phyloP scores from a whole-genome alignment of 768 basidiomycete species.

The Gloeophyllum trabeum region DNA sequence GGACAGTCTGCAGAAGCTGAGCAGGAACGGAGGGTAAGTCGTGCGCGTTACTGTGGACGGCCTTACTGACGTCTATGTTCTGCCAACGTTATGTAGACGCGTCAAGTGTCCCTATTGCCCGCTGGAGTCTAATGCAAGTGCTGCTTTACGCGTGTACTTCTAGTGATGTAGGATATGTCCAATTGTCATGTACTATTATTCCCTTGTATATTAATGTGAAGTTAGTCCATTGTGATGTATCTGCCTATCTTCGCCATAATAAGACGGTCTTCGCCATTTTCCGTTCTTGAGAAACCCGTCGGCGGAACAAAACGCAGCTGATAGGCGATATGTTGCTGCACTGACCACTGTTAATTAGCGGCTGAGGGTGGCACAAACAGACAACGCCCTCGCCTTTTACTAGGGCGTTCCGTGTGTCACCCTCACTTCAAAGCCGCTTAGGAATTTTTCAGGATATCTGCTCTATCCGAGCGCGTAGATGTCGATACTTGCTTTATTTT shows the following conservation, averaged over 20 bases:
- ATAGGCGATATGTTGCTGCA: background rate
- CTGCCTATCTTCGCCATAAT: background rate
- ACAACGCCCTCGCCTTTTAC: slow-evolving; percentile 64
- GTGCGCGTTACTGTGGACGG: too few relatives aligned
- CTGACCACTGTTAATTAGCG: slow-evolving; percentile 15
- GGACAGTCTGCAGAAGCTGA: slow-evolving; percentile 83
- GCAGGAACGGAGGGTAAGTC: slow-evolving; percentile 76
- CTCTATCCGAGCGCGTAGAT: background rate
- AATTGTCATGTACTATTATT: background rate
- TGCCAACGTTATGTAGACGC: slow-evolving; percentile 44
- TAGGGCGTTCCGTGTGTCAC: slow-evolving; percentile 54
- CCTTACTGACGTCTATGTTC: too few relatives aligned
- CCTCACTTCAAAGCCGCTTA: slow-evolving; percentile 35
- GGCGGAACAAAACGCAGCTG: background rate
- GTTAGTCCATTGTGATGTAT: too few relatives aligned
- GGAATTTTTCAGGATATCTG: slow-evolving; percentile 41
- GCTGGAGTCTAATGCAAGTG: slow-evolving; percentile 48
- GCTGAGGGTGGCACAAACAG: slow-evolving; percentile 43
- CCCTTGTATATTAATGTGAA: background rate
- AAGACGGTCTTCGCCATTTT: background rate
- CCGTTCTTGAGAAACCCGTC: background rate
- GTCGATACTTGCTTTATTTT: too few relatives aligned
- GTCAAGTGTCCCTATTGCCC: slow-evolving; percentile 98
- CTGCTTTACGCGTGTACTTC: slow-evolving; percentile 58
- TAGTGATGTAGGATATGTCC: slow-evolving; percentile 17